phyloP scores from a whole-genome alignment of 2,329 filamentous ascomycete genomes.

The Aureobasidium lini region DNA sequence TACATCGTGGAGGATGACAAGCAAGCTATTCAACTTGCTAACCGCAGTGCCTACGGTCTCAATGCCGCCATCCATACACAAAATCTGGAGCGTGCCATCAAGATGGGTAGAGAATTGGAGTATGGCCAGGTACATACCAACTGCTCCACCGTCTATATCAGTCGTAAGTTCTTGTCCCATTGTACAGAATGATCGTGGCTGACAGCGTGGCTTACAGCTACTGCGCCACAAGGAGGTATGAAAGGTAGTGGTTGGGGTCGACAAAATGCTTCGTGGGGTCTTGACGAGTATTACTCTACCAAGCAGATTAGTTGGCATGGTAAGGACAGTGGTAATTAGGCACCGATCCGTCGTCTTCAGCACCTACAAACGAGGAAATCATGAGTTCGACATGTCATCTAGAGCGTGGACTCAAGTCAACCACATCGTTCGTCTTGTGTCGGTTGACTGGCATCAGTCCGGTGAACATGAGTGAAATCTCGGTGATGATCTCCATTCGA shows the following conservation, averaged over 20 bases:
- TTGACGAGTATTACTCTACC: conserved; percentile 23
- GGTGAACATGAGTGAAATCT: too few relatives aligned
- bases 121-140: conserved; percentile 26
- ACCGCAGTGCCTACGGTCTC: conserved; percentile 23
- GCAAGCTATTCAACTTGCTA: conserved; percentile 20
- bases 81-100: conserved; percentile 22
- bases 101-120: conserved; percentile 21
- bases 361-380: too few relatives aligned
- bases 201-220: conserved; percentile 4
- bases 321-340: conserved; percentile 6
- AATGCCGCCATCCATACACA: conserved; percentile 24
- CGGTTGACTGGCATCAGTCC: too few relatives aligned
- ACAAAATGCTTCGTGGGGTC: conserved; percentile 21
- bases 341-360: too few relatives aligned
- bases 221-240: conserved; percentile 22
- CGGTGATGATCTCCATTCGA: too few relatives aligned
- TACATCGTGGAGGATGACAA: conserved; percentile 21
- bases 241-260: conserved; percentile 22
- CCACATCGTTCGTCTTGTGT: too few relatives aligned
- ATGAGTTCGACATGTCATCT: too few relatives aligned
- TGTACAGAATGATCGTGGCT: background rate
- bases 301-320: conserved; percentile 30
- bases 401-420: too few relatives aligned
- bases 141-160: conserved; percentile 21
- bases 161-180: conserved; percentile 11